Evolutionary conservation across 441 rosid genomes (phyloP).

Genomic region (Eutrema salsugineum): DNA sequence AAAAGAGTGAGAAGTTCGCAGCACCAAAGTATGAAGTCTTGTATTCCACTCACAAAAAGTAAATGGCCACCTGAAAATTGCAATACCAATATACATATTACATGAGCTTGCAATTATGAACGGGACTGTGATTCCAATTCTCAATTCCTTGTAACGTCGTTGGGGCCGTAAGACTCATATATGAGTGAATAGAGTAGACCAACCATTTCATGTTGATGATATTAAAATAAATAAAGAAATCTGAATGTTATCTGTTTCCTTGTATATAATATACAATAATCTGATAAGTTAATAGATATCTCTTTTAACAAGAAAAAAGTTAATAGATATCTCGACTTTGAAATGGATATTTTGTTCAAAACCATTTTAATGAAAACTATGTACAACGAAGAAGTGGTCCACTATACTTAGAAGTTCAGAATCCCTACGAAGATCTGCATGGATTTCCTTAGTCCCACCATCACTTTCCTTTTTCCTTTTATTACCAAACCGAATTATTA

Average conservation of each 20-base stretch:
- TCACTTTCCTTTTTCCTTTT: slow-evolving; percentile 29
- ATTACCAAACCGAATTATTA: slow-evolving; percentile 16
- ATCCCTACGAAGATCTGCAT: slow-evolving; percentile 30
- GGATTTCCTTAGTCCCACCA: slow-evolving; percentile 27
- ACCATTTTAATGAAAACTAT: slow-evolving; percentile 15
- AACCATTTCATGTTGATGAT: background rate
- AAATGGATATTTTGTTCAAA: background rate
- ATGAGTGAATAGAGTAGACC: too few relatives aligned
- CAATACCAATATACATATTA: too few relatives aligned
- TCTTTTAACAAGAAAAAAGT: too few relatives aligned
- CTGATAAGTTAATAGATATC: background rate
- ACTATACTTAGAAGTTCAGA: slow-evolving; percentile 7
- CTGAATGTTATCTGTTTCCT: background rate
- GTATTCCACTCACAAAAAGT: too few relatives aligned
- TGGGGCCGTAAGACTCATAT: too few relatives aligned
- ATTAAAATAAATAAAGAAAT: background rate
- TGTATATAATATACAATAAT: background rate
- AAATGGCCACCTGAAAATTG: too few relatives aligned
- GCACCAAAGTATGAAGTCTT: too few relatives aligned
- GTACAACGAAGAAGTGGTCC: slow-evolving; percentile 24
- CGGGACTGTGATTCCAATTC: too few relatives aligned
- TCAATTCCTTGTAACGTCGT: too few relatives aligned
- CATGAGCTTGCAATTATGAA: too few relatives aligned
- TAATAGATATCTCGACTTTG: background rate
- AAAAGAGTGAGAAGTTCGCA: too few relatives aligned